Evolutionary conservation across 1,284 basidiomycete species (phyloP), one percentile per base, ranked within the genome.

Genomic region (Ceratorhiza oryzae-sativae): DNA sequence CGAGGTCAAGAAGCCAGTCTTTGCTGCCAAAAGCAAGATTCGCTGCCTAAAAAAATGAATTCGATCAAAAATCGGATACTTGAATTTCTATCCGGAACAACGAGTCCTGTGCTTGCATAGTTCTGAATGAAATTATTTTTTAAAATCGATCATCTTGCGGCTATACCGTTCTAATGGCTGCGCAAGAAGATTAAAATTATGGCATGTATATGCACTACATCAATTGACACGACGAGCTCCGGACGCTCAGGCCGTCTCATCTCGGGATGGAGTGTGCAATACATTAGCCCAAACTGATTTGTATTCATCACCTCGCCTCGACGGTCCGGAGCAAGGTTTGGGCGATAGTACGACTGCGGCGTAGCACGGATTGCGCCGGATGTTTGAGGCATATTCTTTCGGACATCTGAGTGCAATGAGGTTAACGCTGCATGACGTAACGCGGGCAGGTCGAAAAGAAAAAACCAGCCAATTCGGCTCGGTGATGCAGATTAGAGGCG

Each of bases 1-100:
- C 65, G 2, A 61, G 71, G 20, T 56, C 51, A n/a, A 63, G 60
- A 27, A 72, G 71, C 30, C 60, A 61, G 15, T 39, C 20, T 9
- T 41, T 72, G 27, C 60, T 51, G 23, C 55, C 65, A 46, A 72
- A 53, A 27, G 23, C 59, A 0, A 63, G 23, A 25, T 72, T 72
- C 36, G 58, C 48, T 1, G 61, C 65, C 13, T 71, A 27, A 61
- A 51, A 20, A 13, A n/a, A 56, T n/a, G n/a, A n/a, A n/a, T n/a
- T n/a, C n/a, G n/a, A n/a, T n/a, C n/a, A n/a, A n/a, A n/a, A n/a
- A n/a, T n/a, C n/a, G n/a, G n/a, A n/a, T n/a, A n/a, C n/a, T n/a
- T n/a, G n/a, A n/a, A n/a, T n/a, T n/a, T n/a, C n/a, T n/a, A n/a
- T n/a, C n/a, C n/a, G n/a, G n/a, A n/a, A n/a, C n/a, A n/a, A n/a